Evolutionary conservation across 352 stramenopile species (phyloP).

Genomic region (Elongisporangium undulatum): DNA sequence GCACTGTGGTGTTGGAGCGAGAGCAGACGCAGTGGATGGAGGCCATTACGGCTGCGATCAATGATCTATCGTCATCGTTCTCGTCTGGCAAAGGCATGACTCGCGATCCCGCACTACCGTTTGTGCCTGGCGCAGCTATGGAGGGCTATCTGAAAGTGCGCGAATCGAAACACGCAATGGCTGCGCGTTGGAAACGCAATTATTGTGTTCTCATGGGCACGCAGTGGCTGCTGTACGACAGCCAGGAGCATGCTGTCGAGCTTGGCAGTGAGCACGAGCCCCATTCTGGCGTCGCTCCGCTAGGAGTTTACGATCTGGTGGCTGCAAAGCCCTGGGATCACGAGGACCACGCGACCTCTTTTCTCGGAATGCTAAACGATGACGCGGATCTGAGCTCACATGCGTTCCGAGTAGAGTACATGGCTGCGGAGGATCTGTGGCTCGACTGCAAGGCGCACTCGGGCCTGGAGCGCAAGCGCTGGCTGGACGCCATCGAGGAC

Average conservation of each 20-base stretch:
- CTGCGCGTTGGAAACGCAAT: constrained; percentile 42
- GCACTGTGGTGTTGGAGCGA: constrained; percentile 22
- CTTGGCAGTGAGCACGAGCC: too few relatives aligned
- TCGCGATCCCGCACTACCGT: constrained; percentile 49
- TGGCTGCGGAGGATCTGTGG: too few relatives aligned
- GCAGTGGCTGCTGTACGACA: constrained; percentile 71
- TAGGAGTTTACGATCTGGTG: constrained; percentile 56
- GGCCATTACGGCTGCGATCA: constrained; percentile 21
- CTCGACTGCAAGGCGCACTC: constrained; percentile 55
- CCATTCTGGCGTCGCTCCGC: constrained; percentile 5
- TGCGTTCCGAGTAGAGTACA: too few relatives aligned
- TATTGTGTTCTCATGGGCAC: constrained; percentile 70
- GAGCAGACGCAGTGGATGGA: constrained; percentile 37
- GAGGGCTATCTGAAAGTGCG: constrained; percentile 61
- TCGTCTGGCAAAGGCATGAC: constrained; percentile 5
- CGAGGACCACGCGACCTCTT: not conserved
- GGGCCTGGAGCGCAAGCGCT: constrained; percentile 63
- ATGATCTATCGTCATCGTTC: constrained; percentile 7
- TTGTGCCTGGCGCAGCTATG: constrained; percentile 57
- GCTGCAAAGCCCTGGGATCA: constrained; percentile 14
- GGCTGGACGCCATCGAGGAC: constrained; percentile 65
- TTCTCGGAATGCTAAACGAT: not conserved
- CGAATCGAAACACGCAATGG: constrained; percentile 16
- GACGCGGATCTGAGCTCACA: constrained; percentile 15
- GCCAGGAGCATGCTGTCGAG: constrained; percentile 45